Evolutionary conservation across 257 asterid species (phyloP).

Genomic region (Salvia miltiorrhiza): DNA sequence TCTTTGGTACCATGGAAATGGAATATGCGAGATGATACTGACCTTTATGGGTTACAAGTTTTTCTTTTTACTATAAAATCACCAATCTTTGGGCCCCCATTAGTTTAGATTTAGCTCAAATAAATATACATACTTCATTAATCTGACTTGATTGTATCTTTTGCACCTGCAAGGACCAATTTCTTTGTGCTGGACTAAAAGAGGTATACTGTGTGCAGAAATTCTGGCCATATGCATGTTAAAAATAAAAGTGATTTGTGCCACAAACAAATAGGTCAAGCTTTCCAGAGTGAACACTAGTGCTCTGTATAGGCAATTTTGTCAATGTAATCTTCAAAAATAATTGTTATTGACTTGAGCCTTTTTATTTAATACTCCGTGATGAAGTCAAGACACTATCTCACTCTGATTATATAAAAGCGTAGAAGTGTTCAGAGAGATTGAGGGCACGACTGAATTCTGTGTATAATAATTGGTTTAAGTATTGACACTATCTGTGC

Average conservation of each 20-base stretch:
- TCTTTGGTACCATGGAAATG: background rate
- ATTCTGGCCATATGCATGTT: background rate
- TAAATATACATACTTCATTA: background rate
- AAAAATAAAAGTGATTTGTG: background rate
- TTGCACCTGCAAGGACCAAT: background rate
- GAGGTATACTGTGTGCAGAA: background rate
- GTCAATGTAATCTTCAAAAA: conserved; percentile 15
- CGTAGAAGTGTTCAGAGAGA: background rate
- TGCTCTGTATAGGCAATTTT: background rate
- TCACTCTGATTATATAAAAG: conserved; percentile 1
- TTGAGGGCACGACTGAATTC: background rate
- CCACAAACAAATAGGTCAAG: background rate
- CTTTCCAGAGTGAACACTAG: background rate
- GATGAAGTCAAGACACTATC: conserved; percentile 1
- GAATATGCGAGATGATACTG: background rate
- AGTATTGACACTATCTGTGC: background rate
- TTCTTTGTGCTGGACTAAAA: conserved; percentile 5
- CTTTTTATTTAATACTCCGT: conserved; percentile 1
- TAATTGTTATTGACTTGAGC: background rate
- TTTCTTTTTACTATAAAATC: conserved; percentile 9
- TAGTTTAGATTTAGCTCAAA: background rate
- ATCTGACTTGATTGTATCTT: background rate
- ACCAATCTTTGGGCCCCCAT: background rate
- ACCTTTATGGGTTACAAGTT: background rate
- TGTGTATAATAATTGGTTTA: background rate